Percentiles rank a stretch among this genome's conserved stretches.
Conservation (phyloP, 208 protist species). For the Acanthamoeba royreba region DNA sequence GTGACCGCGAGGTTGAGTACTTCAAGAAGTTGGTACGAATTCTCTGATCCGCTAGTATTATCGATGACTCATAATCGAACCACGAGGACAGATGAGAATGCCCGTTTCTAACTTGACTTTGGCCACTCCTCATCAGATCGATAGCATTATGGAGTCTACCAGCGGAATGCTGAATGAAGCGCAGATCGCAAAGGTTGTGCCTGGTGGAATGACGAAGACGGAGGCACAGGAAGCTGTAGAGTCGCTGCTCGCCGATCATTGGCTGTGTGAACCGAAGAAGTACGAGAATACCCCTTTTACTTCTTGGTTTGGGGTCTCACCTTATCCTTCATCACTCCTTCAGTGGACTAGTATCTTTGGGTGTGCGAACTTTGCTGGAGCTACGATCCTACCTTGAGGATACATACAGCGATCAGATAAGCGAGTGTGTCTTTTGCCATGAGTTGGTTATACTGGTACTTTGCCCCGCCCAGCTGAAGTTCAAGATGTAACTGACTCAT, state of each 20-base stretch:
- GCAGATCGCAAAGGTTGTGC: not conserved
- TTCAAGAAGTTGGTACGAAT: not conserved
- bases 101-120: not conserved
- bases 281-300: not conserved
- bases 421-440: not conserved
- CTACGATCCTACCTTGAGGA: not conserved
- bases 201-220: not conserved
- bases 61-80: too few relatives aligned
- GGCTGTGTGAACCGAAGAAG: not conserved
- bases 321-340: too few relatives aligned
- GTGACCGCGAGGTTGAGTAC: not conserved
- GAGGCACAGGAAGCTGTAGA: not conserved
- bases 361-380: not conserved
- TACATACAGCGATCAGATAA: not conserved
- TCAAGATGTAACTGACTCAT: too few relatives aligned
- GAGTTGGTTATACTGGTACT: constrained; percentile 6
- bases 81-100: too few relatives aligned
- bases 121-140: not conserved
- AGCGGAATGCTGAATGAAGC: not conserved
- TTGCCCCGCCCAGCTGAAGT: not conserved
- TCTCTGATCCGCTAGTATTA: too few relatives aligned
- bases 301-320: not conserved
- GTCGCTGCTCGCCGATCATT: not conserved
- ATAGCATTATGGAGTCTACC: not conserved
- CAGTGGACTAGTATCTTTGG: not conserved